phyloP scores from a whole-genome alignment of 2,329 filamentous ascomycete genomes.

The Colletotrichum cordylinicola region DNA sequence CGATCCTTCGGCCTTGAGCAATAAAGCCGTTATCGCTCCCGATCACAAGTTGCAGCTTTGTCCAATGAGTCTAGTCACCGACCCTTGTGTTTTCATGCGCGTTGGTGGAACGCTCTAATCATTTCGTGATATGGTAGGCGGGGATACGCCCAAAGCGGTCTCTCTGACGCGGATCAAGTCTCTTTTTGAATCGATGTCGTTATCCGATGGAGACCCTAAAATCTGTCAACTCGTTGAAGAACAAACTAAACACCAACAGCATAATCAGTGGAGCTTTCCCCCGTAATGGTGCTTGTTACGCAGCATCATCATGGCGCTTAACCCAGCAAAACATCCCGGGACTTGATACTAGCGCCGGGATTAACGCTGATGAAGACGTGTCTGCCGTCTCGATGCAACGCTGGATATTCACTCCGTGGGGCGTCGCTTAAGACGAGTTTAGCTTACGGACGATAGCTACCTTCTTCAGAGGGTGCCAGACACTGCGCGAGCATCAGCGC shows the following conservation, averaged over 20 bases:
- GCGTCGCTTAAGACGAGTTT: not conserved
- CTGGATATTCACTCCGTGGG: rapidly evolving
- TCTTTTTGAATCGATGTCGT: not conserved
- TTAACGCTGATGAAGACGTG: not conserved
- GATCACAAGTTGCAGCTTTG: not conserved
- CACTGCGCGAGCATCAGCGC: not conserved
- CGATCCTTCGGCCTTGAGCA: not conserved
- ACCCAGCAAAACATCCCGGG: rapidly evolving
- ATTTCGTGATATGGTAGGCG: not conserved
- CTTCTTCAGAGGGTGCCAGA: not conserved
- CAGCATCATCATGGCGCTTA: not conserved
- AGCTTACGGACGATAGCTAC: too few relatives aligned
- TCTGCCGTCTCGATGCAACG: not conserved
- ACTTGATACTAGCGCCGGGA: not conserved
- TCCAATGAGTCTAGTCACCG: not conserved
- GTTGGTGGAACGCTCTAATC: not conserved
- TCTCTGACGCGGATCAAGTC: not conserved
- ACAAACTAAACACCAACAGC: not conserved
- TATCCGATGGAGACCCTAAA: not conserved
- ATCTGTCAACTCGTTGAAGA: not conserved
- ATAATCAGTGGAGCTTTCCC: not conserved
- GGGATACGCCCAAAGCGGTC: not conserved
- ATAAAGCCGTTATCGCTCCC: not conserved
- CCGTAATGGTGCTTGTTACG: not conserved
- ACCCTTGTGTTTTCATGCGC: not conserved